Evolutionary conservation across 257 asterid species (phyloP).

Genomic region (Asclepias syriaca): DNA sequence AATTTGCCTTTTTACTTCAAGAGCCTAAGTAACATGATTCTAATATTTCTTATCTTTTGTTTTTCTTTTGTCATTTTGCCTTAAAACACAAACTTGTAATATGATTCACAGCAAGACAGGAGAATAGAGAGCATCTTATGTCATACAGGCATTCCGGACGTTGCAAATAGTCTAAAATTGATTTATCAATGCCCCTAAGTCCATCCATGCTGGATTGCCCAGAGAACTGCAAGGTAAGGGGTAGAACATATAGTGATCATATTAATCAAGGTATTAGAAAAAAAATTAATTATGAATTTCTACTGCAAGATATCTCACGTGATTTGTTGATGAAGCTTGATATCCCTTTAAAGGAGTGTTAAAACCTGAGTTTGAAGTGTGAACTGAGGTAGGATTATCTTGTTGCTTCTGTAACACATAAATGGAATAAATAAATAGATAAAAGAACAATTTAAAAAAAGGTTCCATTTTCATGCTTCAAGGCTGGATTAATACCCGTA

Average conservation of each 20-base stretch:
- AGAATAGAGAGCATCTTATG: conserved; percentile 14
- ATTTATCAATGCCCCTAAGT: conserved; percentile 34
- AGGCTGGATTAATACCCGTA: conserved; percentile 44
- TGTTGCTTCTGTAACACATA: conserved; percentile 43
- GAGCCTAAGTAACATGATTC: neutral
- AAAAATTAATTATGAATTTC: neutral
- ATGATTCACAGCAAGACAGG: neutral
- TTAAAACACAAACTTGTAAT: neutral
- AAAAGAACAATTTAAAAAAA: conserved; percentile 1
- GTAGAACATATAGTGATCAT: conserved; percentile 6
- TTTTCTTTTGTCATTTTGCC: neutral
- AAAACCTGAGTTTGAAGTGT: conserved; percentile 40
- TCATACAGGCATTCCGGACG: conserved; percentile 67
- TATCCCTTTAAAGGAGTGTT: conserved; percentile 60
- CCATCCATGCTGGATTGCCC: conserved; percentile 44
- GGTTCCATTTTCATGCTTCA: neutral
- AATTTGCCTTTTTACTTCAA: neutral
- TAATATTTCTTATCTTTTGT: neutral
- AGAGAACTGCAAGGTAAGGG: conserved; percentile 39
- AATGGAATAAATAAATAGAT: neutral
- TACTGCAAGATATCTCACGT: conserved; percentile 28
- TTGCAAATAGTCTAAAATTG: conserved; percentile 52
- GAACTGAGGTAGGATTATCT: conserved; percentile 39
- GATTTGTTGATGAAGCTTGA: conserved; percentile 47
- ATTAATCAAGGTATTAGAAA: conserved; percentile 6